phyloP scores from a whole-genome alignment of 257 asterid genomes.

The Gentiana straminea region DNA sequence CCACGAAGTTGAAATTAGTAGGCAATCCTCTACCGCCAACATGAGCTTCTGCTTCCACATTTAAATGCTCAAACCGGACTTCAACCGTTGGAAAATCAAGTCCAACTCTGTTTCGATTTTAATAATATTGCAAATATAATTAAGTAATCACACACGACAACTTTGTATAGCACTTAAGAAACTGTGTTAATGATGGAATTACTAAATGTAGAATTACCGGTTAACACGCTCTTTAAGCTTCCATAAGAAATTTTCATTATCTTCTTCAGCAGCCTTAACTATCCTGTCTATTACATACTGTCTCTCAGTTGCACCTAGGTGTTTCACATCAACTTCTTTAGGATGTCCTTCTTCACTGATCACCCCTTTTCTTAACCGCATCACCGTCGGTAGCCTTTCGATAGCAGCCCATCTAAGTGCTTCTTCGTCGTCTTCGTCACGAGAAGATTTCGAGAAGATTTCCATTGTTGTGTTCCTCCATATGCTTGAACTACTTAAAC shows the following conservation, averaged over 20 bases:
- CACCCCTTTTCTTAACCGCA: not conserved
- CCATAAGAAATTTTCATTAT: conserved; percentile 28
- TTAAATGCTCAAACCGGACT: conserved; percentile 69
- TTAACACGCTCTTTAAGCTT: conserved; percentile 35
- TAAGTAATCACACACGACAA: not conserved
- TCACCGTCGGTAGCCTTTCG: not conserved
- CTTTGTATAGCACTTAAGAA: not conserved
- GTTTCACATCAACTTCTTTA: conserved; percentile 23
- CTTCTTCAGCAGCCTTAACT: conserved; percentile 22
- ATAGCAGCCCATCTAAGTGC: conserved; percentile 5
- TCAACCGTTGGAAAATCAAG: conserved; percentile 69
- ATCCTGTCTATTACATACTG: conserved; percentile 25
- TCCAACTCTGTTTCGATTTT: conserved; percentile 51
- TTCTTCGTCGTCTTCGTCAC: conserved; percentile 1
- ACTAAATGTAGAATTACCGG: conserved; percentile 12
- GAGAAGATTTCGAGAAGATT: not conserved
- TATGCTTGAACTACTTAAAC: not conserved
- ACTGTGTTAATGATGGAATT: not conserved
- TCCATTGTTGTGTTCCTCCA: conserved; percentile 1
- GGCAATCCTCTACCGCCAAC: conserved; percentile 87
- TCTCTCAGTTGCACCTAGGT: conserved; percentile 26
- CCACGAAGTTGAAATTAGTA: conserved; percentile 53
- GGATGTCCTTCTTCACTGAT: not conserved
- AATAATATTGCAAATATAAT: not conserved
- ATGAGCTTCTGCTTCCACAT: conserved; percentile 70